A percentile compares a stretch with the other conserved stretches of the same genome.
Evolutionary conservation across 2,329 filamentous ascomycete genomes (phyloP).

Genomic region (Calonectria fujianensis): DNA sequence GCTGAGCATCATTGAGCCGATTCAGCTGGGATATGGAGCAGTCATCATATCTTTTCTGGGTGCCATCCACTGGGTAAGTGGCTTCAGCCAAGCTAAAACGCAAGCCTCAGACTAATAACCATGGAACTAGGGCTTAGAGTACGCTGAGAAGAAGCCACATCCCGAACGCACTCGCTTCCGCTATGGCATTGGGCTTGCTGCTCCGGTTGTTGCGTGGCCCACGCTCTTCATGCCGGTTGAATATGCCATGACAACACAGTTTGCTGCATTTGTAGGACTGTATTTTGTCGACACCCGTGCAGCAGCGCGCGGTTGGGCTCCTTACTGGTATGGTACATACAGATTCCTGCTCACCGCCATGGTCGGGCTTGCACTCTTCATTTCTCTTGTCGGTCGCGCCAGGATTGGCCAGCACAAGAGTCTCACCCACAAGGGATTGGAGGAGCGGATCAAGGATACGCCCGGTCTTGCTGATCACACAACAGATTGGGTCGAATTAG

Average conservation of each 20-base stretch:
- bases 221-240: conserved; percentile 89
- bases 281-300: conserved; percentile 90
- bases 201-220: conserved; percentile 90
- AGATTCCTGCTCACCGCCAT: conserved; percentile 94
- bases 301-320: conserved; percentile 84
- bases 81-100: background rate
- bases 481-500: conserved; percentile 68
- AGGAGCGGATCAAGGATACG: conserved; percentile 61
- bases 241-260: conserved; percentile 90
- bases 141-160: conserved; percentile 79
- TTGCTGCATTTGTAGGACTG: conserved; percentile 87
- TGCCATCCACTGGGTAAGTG: conserved; percentile 86
- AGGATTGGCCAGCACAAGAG: conserved; percentile 73
- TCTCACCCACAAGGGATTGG: conserved; percentile 60
- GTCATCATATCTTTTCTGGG: conserved; percentile 96
- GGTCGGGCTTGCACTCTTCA: conserved; percentile 87
- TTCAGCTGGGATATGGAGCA: conserved; percentile 94
- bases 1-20: conserved; percentile 85
- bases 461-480: conserved; percentile 59
- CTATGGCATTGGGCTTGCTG: conserved; percentile 88
- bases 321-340: conserved; percentile 90
- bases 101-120: conserved; percentile 26
- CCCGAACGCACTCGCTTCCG: conserved; percentile 81
- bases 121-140: conserved; percentile 80
- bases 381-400: conserved; percentile 87